Evolutionary conservation across 2,329 filamentous ascomycete species (phyloP).

Genomic region (Nemania bipapillata): DNA sequence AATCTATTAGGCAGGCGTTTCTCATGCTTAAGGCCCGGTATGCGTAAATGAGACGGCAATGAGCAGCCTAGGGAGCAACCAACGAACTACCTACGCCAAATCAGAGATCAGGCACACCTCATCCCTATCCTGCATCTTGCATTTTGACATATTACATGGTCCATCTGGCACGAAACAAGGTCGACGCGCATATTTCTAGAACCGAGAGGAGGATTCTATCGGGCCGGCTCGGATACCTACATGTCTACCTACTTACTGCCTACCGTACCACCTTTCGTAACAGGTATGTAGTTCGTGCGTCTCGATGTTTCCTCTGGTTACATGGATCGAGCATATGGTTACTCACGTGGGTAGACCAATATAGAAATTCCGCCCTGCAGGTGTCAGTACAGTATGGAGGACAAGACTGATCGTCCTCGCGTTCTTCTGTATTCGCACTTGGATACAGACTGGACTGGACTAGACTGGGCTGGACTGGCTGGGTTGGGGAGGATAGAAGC

Average conservation of each 20-base stretch:
- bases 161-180: neutral
- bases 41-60: neutral
- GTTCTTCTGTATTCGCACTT: too few relatives aligned
- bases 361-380: neutral
- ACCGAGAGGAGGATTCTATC: neutral
- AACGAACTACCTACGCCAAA: neutral
- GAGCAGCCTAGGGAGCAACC: neutral
- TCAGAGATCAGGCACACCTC: neutral
- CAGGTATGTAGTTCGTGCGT: neutral
- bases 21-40: too few relatives aligned
- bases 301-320: neutral
- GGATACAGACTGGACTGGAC: neutral
- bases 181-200: neutral
- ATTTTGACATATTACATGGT: neutral
- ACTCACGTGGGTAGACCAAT: neutral
- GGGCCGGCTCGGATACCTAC: too few relatives aligned
- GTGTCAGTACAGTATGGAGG: too few relatives aligned
- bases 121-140: neutral
- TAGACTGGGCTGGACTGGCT: neutral
- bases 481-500: neutral
- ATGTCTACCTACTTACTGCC: too few relatives aligned
- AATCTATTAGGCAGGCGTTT: neutral
- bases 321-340: neutral
- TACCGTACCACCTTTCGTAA: neutral
- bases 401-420: too few relatives aligned